Base-by-base conservation (phyloP, 78 protist genomes). In the Cavenderia fasciculata region DNA sequence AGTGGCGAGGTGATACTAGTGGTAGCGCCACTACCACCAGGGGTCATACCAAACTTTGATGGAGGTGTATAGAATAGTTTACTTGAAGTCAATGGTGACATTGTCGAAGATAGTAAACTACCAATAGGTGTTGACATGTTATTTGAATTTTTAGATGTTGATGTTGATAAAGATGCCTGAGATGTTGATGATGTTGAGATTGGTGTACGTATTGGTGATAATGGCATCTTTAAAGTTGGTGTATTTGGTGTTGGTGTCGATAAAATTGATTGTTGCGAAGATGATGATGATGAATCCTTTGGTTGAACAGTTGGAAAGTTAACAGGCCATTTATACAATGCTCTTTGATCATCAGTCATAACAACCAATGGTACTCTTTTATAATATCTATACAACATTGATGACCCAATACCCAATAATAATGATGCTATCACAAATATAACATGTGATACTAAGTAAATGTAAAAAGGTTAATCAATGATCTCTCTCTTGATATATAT, bases 221-320 rank as follows among this genome's bases (percentile, higher is more conserved):
- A 4, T 34, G 69, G 18, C 18, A 41, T 54, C 31, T 10, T 18
- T 72, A 54, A 36, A 14, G 27, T 51, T 4, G 68, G 0, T 18
- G 27, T n/a, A 7, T 34, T 74, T 19, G 40, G 33, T 1, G 43
- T 6, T 1, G 1, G 12, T 38, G 71, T 38, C 14, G 71, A 21
- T 62, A 47, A 12, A 29, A 12, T 31, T 29, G 66, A 33, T 0
- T 63, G 33, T 31, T 40, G 12, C 4, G 27, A 18, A 63, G 76
- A 47, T 46, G 44, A 43, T 33, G 62, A 72, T 47, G 70, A 51
- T 25, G 87, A 52, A 23, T 44, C 59, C 10, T 27, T 47, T 23
- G 90, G 73, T 43, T 76, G 90, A 41, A 56, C 38, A 6, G 90
- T 33, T 44, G 90, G 76, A 49, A 82, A 82, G 7, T 61, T 41